phyloP scores from a whole-genome alignment of 2,329 filamentous ascomycete genomes.

The Grosmannia huntii region DNA sequence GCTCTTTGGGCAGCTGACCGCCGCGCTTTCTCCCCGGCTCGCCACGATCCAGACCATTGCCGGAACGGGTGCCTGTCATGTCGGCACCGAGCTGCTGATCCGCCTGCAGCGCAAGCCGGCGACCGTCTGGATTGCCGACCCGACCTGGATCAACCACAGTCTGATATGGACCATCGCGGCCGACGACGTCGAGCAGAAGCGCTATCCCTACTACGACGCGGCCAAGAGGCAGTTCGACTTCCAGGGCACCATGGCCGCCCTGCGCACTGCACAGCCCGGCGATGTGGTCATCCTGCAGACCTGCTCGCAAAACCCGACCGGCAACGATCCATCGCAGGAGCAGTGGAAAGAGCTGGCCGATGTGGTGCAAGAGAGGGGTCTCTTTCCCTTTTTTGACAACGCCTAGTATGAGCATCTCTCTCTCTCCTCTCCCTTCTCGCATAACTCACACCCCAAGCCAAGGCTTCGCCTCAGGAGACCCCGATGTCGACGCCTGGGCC shows the following conservation, averaged over 20 bases:
- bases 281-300: conserved; percentile 1
- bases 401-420: background rate
- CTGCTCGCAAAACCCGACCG: conserved; percentile 2
- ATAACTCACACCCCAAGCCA: background rate
- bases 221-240: background rate
- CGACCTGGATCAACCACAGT: conserved; percentile 1
- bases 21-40: background rate
- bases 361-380: background rate
- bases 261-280: background rate
- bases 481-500: background rate
- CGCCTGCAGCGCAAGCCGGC: background rate
- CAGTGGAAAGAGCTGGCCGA: conserved; percentile 1
- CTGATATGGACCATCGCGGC: background rate
- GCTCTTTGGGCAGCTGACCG: background rate
- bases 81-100: conserved; percentile 1
- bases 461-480: conserved; percentile 1
- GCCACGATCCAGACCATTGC: conserved; percentile 1
- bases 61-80: background rate
- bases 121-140: background rate
- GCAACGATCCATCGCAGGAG: background rate
- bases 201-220: background rate
- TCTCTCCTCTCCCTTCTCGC: background rate
- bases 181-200: background rate
- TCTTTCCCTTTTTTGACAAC: conserved; percentile 1
- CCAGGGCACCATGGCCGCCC: background rate